Evolutionary conservation across 768 basidiomycete species (phyloP).

Genomic region (Basidioascus undulatus): DNA sequence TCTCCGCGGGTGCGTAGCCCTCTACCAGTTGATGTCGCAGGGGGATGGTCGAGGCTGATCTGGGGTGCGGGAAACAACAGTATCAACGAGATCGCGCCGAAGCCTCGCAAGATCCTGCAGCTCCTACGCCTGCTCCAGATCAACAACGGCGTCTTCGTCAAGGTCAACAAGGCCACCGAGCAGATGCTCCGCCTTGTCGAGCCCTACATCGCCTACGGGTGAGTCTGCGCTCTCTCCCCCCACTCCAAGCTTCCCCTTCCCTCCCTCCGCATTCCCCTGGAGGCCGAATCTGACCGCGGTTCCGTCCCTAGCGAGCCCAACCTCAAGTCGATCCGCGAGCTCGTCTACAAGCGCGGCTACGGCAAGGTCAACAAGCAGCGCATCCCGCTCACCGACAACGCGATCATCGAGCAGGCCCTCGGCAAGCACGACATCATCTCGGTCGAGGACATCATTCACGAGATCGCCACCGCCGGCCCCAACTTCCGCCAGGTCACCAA

Average conservation of each 20-base stretch:
- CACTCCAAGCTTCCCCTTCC: constrained; percentile 1
- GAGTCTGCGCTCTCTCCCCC: constrained; percentile 14
- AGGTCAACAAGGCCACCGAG: constrained; percentile 82
- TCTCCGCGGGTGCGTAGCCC: constrained; percentile 74
- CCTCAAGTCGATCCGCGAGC: constrained; percentile 82
- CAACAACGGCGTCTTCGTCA: constrained; percentile 97
- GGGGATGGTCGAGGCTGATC: not conserved
- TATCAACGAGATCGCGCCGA: constrained; percentile 99
- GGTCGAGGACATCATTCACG: constrained; percentile 91
- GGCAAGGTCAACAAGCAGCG: constrained; percentile 96
- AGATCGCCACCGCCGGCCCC: constrained; percentile 81
- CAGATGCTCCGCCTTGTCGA: constrained; percentile 97
- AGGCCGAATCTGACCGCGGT: too few relatives aligned
- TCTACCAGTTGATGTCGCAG: not conserved
- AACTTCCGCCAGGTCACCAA: constrained; percentile 97
- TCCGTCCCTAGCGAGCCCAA: constrained; percentile 51
- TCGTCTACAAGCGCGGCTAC: constrained; percentile 98
- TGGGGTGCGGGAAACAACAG: constrained; percentile 25
- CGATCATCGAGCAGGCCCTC: constrained; percentile 68
- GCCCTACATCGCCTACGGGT: constrained; percentile 96
- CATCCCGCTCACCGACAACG: constrained; percentile 82
- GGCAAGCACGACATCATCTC: constrained; percentile 90
- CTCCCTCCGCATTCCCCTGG: too few relatives aligned
- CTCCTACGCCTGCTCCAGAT: constrained; percentile 96
- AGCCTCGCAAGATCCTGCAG: constrained; percentile 97